These are phyloP conservation scores for Staphylotrichum longicolle DNA, from an alignment of 495 filamentous ascomycete species.

Conservation along the genomic window DNA sequence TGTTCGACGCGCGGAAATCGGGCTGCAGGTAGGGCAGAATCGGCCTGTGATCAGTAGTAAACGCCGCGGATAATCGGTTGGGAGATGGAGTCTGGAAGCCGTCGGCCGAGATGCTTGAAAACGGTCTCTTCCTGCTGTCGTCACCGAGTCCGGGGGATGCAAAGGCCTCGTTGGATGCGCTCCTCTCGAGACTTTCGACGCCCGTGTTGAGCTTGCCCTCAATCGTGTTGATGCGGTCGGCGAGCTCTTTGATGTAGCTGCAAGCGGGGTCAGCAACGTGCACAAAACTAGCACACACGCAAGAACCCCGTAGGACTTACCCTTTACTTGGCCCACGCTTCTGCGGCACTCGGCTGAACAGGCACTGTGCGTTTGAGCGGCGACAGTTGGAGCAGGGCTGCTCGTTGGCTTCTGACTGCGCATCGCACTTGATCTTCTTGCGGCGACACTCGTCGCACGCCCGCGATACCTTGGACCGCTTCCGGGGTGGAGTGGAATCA, in stretches of 20 bases:
- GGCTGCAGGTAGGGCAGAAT: slow-evolving; percentile 42
- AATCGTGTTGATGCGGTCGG: slow-evolving; percentile 79
- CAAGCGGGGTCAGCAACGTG: slow-evolving; percentile 13
- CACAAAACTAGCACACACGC: neutral
- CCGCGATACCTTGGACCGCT: slow-evolving; percentile 86
- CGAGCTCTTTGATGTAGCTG: slow-evolving; percentile 94
- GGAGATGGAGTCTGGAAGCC: slow-evolving; percentile 36
- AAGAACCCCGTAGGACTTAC: slow-evolving; percentile 43
- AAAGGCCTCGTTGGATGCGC: slow-evolving; percentile 41
- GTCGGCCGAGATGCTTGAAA: slow-evolving; percentile 46
- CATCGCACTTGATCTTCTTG: slow-evolving; percentile 97
- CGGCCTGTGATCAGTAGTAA: slow-evolving; percentile 41
- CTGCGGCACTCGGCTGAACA: slow-evolving; percentile 90
- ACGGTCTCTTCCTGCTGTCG: slow-evolving; percentile 46
- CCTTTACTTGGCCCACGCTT: slow-evolving; percentile 96
- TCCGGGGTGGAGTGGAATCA: slow-evolving; percentile 68
- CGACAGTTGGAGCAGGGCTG: slow-evolving; percentile 85
- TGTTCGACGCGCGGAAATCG: slow-evolving; percentile 32
- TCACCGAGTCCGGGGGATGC: slow-evolving; percentile 34
- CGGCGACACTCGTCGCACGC: slow-evolving; percentile 94
- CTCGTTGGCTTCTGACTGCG: slow-evolving; percentile 71
- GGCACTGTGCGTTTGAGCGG: slow-evolving; percentile 71
- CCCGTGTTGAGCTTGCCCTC: slow-evolving; percentile 58
- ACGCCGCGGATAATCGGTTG: slow-evolving; percentile 30
- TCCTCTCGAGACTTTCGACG: slow-evolving; percentile 30